Conservation (phyloP, 2,329 filamentous ascomycete genomes). For the Pseudocercospora crystallina region DNA sequence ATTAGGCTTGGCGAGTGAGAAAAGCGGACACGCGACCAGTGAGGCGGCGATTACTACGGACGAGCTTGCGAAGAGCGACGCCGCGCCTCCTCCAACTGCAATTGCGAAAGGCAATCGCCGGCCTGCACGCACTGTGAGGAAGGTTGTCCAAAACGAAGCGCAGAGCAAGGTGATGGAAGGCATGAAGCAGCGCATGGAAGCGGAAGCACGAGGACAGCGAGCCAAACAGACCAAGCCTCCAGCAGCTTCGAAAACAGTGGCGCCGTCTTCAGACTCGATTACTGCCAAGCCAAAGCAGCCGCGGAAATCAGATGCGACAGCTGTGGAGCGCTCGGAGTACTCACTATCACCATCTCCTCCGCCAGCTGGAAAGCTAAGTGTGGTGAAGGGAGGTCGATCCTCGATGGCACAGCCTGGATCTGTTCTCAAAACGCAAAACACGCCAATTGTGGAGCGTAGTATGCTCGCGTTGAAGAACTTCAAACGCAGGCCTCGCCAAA, state of each 20-base stretch:
- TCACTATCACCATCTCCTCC: conserved; percentile 31
- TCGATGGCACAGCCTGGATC: conserved; percentile 39
- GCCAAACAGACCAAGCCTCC: conserved; percentile 13
- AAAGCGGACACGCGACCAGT: conserved; percentile 11
- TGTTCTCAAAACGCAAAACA: conserved; percentile 44
- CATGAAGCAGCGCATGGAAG: conserved; percentile 36
- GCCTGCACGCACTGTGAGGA: conserved; percentile 26
- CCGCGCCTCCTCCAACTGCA: conserved; percentile 8
- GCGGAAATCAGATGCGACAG: conserved; percentile 1
- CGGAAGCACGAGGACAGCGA: conserved; percentile 26
- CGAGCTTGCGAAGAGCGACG: conserved; percentile 29
- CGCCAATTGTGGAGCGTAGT: conserved; percentile 46
- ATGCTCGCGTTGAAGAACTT: conserved; percentile 53
- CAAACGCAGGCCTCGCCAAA: conserved; percentile 49
- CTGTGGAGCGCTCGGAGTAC: conserved; percentile 20
- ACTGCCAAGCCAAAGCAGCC: not conserved
- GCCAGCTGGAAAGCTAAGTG: conserved; percentile 33
- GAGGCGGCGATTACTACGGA: conserved; percentile 23
- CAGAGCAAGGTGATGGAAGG: conserved; percentile 33
- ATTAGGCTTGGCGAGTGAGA: conserved; percentile 20
- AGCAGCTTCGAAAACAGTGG: conserved; percentile 7
- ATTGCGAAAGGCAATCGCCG: conserved; percentile 21
- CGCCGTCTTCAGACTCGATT: conserved; percentile 14
- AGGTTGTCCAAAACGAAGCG: conserved; percentile 28
- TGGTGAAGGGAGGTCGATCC: conserved; percentile 28